phyloP scores from a whole-genome alignment of 1,139 yeast species.

The Suhomyces ambrosiae region DNA sequence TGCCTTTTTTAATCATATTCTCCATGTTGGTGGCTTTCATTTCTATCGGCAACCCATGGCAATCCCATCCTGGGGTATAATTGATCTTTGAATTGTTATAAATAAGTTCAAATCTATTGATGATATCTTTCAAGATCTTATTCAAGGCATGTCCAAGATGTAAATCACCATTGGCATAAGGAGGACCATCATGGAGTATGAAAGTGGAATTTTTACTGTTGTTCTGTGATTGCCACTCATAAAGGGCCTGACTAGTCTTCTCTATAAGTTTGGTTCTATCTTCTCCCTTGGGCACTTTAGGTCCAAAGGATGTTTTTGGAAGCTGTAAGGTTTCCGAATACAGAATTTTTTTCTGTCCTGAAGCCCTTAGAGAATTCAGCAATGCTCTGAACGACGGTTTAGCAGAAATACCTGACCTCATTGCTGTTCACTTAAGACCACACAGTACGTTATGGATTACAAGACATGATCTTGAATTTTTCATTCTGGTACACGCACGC shows the following conservation, averaged over 20 bases:
- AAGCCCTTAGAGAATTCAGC: not conserved
- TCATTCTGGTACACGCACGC: constrained; percentile 8
- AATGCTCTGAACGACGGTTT: constrained; percentile 1
- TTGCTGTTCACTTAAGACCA: not conserved
- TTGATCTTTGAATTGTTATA: constrained; percentile 58
- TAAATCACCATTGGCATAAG: constrained; percentile 92
- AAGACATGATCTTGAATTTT: not conserved
- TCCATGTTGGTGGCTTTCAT: constrained; percentile 64
- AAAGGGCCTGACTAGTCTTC: constrained; percentile 33
- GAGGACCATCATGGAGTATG: constrained; percentile 94
- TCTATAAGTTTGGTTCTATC: constrained; percentile 28
- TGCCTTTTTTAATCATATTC: constrained; percentile 30
- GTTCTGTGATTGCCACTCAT: constrained; percentile 33
- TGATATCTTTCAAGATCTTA: constrained; percentile 83
- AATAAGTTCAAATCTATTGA: constrained; percentile 69
- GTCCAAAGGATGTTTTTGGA: constrained; percentile 45
- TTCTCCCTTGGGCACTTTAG: constrained; percentile 41
- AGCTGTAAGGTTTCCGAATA: constrained; percentile 42
- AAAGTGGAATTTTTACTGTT: constrained; percentile 37
- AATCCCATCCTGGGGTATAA: constrained; percentile 96
- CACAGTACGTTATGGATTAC: not conserved
- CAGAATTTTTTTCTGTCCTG: constrained; percentile 6
- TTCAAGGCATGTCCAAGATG: constrained; percentile 95
- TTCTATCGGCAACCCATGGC: constrained; percentile 97
- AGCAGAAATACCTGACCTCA: not conserved